Base-by-base conservation (phyloP, 2,329 filamentous ascomycete species). In the Hypomyces perniciosus region DNA sequence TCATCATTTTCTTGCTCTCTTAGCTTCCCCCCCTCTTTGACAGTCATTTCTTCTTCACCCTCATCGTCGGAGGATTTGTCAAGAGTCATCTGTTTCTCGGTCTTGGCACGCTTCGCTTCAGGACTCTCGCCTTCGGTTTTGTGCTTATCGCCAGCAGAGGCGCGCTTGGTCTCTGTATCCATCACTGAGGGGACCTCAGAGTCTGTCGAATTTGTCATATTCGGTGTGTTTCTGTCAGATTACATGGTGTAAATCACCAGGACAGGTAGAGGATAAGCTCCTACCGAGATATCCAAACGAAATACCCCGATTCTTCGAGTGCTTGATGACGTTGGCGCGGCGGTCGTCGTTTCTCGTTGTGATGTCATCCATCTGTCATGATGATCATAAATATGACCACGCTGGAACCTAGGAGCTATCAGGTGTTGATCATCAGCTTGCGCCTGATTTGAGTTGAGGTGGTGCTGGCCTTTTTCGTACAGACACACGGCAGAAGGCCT, bases 81-180 rank as follows among this genome's bases (percentile, higher is more conserved):
- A n/a, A 52, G 35, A 9, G 49, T 45, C 3, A 54, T 51, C 27
- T 63, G 60, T 3, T 50, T 48, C 13, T 58, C 53, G 1, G 46
- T 57, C 56, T 64, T 66, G 44, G 58, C 27, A 3, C 63, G 58
- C 54, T 65, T 66, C 4, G 58, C 55, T 30, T 61, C 53, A 5
- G 63, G 60, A 2, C 52, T 55, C 10, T 61, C 56, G 20, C 62
- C 57, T 10, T 61, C 51, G 10, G 61, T 63, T 46, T 61, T 56
- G 45, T 65, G 64, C 54, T 65, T 66, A 10, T 63, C 59, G 3
- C 64, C 62, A 26, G 57, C 39, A 12, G 55, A n/a, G 5, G 13
- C 27, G 12, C 40, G 13, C 29, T 42, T 35, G 0, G 20, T 4
- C 33, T 46, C 42, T 8, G 33, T 54, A n/a, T 51, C 28, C 48